phyloP scores from a whole-genome alignment of 345 rosid species.

The Triadica sebifera region DNA sequence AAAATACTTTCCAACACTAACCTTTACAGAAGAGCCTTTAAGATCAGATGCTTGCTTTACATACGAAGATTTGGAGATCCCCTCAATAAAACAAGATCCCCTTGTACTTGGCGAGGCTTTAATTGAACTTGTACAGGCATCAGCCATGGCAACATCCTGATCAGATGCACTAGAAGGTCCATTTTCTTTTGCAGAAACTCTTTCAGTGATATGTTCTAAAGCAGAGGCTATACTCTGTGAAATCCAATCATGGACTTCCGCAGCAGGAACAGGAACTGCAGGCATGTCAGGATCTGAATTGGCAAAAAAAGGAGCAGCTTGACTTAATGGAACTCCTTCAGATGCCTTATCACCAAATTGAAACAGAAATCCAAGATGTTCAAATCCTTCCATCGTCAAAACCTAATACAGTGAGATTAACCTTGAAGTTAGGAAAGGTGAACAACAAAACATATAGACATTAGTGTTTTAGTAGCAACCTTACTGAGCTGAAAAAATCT shows the following conservation, averaged over 20 bases:
- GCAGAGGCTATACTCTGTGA: slow-evolving; percentile 72
- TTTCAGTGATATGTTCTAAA: slow-evolving; percentile 74
- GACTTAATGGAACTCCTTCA: slow-evolving; percentile 75
- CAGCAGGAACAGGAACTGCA: slow-evolving; percentile 84
- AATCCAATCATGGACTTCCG: slow-evolving; percentile 93
- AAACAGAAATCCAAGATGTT: slow-evolving; percentile 92
- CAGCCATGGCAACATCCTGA: slow-evolving; percentile 91
- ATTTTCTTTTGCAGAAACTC: slow-evolving; percentile 83
- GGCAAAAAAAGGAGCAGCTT: slow-evolving; percentile 94
- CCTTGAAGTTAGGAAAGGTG: slow-evolving; percentile 21
- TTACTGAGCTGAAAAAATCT: neutral
- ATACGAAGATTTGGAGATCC: slow-evolving; percentile 83
- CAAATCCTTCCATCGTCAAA: slow-evolving; percentile 84
- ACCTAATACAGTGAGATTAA: slow-evolving; percentile 50
- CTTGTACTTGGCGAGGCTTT: slow-evolving; percentile 62
- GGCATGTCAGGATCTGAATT: slow-evolving; percentile 99
- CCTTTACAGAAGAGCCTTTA: slow-evolving; percentile 92
- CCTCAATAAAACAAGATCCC: slow-evolving; percentile 82
- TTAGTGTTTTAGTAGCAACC: neutral
- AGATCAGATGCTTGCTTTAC: slow-evolving; percentile 88
- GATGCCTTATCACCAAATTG: slow-evolving; percentile 91
- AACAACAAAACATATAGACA: neutral
- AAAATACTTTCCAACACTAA: slow-evolving; percentile 26
- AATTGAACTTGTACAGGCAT: slow-evolving; percentile 66
- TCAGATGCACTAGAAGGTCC: slow-evolving; percentile 67